These are phyloP conservation scores for Ceratocystiopsis brevicomis DNA, from an alignment of 2,329 filamentous ascomycete species.

Conservation along the genomic window DNA sequence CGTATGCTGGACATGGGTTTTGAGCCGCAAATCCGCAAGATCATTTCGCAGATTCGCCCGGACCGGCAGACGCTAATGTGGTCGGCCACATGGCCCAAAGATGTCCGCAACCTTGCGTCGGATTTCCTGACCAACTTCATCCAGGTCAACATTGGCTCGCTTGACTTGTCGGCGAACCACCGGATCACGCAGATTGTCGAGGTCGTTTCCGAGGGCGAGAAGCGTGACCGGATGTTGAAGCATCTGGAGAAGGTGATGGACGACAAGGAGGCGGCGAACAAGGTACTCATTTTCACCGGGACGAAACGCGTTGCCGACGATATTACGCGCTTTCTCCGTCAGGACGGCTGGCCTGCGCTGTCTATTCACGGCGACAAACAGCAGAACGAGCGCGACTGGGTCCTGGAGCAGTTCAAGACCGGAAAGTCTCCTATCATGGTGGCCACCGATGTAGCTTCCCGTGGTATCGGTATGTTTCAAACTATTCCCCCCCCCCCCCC, in stretches of 20 bases:
- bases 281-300: constrained; percentile 84
- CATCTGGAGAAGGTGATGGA: constrained; percentile 97
- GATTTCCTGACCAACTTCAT: constrained; percentile 94
- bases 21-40: constrained; percentile 98
- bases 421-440: constrained; percentile 99
- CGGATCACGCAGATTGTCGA: constrained; percentile 96
- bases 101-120: constrained; percentile 76
- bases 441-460: constrained; percentile 96
- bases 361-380: constrained; percentile 99
- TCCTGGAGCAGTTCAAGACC: constrained; percentile 97
- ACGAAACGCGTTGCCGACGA: constrained; percentile 94
- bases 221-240: constrained; percentile 93
- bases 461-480: constrained; percentile 98
- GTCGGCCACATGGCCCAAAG: constrained; percentile 98
- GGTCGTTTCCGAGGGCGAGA: constrained; percentile 89
- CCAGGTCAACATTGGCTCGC: constrained; percentile 94
- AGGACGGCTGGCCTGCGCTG: constrained; percentile 93
- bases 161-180: constrained; percentile 93
- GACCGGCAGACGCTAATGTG: constrained; percentile 99
- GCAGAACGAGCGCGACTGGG: constrained; percentile 98
- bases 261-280: constrained; percentile 81
- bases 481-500: constrained; percentile 21
- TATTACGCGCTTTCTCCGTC: constrained; percentile 90
- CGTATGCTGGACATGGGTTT: constrained; percentile 99
- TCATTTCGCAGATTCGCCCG: constrained; percentile 89